These are phyloP conservation scores for Metschnikowia chrysomelidarum DNA, from an alignment of 805 yeast species.

Conservation along the genomic window DNA sequence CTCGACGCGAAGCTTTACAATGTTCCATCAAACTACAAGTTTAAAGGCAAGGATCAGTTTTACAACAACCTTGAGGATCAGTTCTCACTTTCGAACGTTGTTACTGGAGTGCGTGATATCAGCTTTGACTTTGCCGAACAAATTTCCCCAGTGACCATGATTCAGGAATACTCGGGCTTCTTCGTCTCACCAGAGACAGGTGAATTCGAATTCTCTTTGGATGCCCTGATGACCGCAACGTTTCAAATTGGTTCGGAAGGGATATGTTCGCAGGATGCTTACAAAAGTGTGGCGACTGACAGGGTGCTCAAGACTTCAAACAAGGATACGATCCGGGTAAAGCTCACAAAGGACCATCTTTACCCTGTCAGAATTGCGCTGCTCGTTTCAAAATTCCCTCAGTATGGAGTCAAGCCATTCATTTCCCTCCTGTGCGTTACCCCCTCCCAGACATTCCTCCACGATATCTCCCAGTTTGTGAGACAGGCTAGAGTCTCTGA, in stretches of 20 bases:
- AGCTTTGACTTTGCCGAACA: not conserved
- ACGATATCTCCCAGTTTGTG: slow-evolving; percentile 3
- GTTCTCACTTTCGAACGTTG: not conserved
- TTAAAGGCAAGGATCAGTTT: not conserved
- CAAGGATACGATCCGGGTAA: not conserved
- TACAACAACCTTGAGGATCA: not conserved
- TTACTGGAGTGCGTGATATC: not conserved
- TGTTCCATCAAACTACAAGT: slow-evolving; percentile 1
- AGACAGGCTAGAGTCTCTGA: slow-evolving; percentile 1
- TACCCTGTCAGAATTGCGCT: slow-evolving; percentile 2
- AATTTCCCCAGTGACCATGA: not conserved
- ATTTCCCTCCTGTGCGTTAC: slow-evolving; percentile 2
- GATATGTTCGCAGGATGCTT: not conserved
- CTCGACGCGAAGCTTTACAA: slow-evolving; percentile 4
- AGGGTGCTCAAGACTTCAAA: not conserved
- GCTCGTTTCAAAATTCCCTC: not conserved
- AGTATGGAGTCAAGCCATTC: not conserved
- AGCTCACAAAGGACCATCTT: not conserved
- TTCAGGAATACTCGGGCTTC: slow-evolving; percentile 2
- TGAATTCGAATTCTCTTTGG: slow-evolving; percentile 2
- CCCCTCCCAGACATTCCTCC: not conserved
- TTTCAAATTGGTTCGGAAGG: slow-evolving; percentile 4
- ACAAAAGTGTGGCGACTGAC: slow-evolving; percentile 1
- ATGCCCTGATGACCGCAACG: slow-evolving; percentile 1
- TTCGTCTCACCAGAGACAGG: slow-evolving; percentile 3